phyloP scores from a whole-genome alignment of 2,329 filamentous ascomycete genomes.

The Orbilia oligospora region DNA sequence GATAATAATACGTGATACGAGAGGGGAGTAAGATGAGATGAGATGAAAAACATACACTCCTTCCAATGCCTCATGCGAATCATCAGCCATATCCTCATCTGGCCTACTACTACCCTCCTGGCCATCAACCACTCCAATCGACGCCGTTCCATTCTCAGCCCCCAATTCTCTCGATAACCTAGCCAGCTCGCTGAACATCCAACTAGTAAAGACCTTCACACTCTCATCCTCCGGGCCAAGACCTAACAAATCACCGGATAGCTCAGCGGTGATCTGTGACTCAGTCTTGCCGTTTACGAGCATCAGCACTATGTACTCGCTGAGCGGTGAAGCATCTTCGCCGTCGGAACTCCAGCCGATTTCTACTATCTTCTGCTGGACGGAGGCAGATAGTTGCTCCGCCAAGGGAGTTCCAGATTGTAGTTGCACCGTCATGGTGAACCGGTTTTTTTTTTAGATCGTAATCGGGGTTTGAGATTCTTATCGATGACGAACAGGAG shows the following conservation, averaged over 20 bases:
- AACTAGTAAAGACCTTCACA: conserved; percentile 85
- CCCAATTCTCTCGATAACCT: conserved; percentile 75
- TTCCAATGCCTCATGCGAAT: conserved; percentile 69
- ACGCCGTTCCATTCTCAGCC: conserved; percentile 65
- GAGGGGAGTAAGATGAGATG: background rate
- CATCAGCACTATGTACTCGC: conserved; percentile 98
- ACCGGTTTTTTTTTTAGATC: conserved; percentile 15
- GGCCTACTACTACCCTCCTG: conserved; percentile 69
- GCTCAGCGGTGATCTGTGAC: conserved; percentile 87
- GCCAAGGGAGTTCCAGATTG: conserved; percentile 85
- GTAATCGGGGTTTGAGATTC: background rate
- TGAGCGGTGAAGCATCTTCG: conserved; percentile 84
- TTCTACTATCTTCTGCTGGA: conserved; percentile 92
- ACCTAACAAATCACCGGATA: conserved; percentile 87
- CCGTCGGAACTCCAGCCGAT: conserved; percentile 90
- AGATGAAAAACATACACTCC: conserved; percentile 72
- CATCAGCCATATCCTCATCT: conserved; percentile 81
- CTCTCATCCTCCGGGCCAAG: conserved; percentile 85
- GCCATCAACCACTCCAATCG: conserved; percentile 38
- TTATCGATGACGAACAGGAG: background rate
- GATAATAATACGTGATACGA: conserved; percentile 37
- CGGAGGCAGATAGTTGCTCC: conserved; percentile 82
- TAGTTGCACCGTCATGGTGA: conserved; percentile 82
- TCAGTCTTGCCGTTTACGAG: conserved; percentile 94
- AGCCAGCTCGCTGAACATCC: conserved; percentile 92